Base-by-base conservation (phyloP, 169 alveolate species). In the Eimeria praecox region DNA sequence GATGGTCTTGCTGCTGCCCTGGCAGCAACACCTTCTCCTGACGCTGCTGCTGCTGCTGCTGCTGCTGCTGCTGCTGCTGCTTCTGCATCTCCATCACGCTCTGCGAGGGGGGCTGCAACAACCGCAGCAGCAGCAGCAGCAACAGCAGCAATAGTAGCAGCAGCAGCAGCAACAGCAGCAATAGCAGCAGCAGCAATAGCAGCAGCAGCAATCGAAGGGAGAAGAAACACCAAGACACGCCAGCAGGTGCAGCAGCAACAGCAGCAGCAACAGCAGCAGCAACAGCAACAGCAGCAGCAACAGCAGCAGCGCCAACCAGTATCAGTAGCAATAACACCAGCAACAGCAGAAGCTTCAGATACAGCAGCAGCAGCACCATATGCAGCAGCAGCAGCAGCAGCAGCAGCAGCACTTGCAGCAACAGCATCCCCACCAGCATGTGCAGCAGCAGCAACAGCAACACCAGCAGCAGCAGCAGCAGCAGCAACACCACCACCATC, bases 31-130 rank as follows among this genome's bases (percentile, higher is more conserved):
- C 35, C 8, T 35, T 59, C 38, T 42, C 38, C 8, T 78, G 64
- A 2, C 38, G 64, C 24, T 16, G 89, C 89, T 18, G 22, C 44
- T 38, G 69, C 24, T 16, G 89, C 89, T 18, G 22, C 44, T 38
- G 69, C 89, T 22, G 89, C 89, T 22, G 64, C 89, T 38, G 89
- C 64, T 38, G 89, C 89, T 38, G 35, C 66, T 38, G 89, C 64
- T 38, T 49, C 89, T 38, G 69, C 89, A 24, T 24, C 35, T 38
- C 90, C 14, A 20, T 27, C n/a, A 46, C 16, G 73, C 69, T 30
- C 66, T 46, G 92, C 35, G 40, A 3, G 20, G 80, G 92, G n/a
- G 52, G 62, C 75, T 52, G 71, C 75, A 49, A 52, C 49, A 38
- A 6, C 56, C 4, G 83, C 83, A 59, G 52, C 85, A 73, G 46